These are phyloP conservation scores for Salix exigua DNA, from an alignment of 345 rosid genomes.

Conservation along the genomic window DNA sequence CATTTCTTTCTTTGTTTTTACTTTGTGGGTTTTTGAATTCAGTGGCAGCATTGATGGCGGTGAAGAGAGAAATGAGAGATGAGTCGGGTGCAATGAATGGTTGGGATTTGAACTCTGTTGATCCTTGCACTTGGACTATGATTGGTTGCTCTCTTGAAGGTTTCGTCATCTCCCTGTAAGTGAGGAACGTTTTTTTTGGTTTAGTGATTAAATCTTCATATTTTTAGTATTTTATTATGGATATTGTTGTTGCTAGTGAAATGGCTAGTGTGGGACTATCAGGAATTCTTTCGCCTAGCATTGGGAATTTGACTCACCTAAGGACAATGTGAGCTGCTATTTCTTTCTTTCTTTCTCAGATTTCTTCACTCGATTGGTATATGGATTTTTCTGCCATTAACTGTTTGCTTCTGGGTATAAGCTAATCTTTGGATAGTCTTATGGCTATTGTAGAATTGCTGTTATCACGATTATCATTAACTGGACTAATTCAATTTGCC, in stretches of 20 bases:
- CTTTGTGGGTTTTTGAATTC: not conserved
- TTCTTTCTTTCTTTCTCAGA: not conserved
- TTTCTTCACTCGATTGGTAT: not conserved
- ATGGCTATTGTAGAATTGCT: not conserved
- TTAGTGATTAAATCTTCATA: not conserved
- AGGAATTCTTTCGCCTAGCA: conserved; percentile 65
- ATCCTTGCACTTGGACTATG: conserved; percentile 98
- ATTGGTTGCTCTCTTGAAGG: conserved; percentile 83
- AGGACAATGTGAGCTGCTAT: conserved; percentile 58
- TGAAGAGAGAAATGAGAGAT: conserved; percentile 79
- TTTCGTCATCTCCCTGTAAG: conserved; percentile 76
- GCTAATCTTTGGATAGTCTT: not conserved
- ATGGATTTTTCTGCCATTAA: not conserved
- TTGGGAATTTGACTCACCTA: conserved; percentile 75
- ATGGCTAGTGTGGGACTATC: conserved; percentile 75
- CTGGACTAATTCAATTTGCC: not conserved
- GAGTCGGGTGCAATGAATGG: conserved; percentile 55
- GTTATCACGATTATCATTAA: not conserved
- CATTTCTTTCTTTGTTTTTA: not conserved
- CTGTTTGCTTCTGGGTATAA: not conserved
- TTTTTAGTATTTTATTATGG: conserved; percentile 3
- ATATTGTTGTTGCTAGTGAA: conserved; percentile 41
- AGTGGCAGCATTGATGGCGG: conserved; percentile 91
- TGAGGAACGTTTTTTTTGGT: not conserved
- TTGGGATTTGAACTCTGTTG: conserved; percentile 97